These are phyloP conservation scores for Boeremia exigua DNA, from an alignment of 2,329 filamentous ascomycete species.

Conservation along the genomic window DNA sequence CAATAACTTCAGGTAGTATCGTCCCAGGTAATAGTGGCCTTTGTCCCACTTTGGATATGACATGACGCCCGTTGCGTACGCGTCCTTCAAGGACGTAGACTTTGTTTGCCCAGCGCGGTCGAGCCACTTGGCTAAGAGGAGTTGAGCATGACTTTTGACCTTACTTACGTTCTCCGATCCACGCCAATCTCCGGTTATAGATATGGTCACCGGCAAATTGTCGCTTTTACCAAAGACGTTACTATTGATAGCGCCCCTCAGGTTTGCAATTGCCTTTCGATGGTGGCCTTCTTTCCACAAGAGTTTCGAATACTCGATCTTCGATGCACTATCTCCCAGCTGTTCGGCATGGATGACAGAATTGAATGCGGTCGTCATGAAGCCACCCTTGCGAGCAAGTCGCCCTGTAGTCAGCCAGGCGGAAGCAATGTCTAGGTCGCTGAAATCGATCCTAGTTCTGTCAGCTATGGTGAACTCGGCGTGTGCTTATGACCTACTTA, in stretches of 20 bases:
- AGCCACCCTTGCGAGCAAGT: slow-evolving; percentile 83
- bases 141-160: slow-evolving; percentile 77
- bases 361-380: slow-evolving; percentile 87
- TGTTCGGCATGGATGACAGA: slow-evolving; percentile 87
- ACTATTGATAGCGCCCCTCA: slow-evolving; percentile 83
- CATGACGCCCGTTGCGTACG: slow-evolving; percentile 80
- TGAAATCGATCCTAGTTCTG: slow-evolving; percentile 60
- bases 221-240: slow-evolving; percentile 71
- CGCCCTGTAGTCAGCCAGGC: slow-evolving; percentile 86
- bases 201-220: slow-evolving; percentile 42
- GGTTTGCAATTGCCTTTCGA: slow-evolving; percentile 89
- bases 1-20: slow-evolving; percentile 95
- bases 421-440: slow-evolving; percentile 75
- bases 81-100: slow-evolving; percentile 72
- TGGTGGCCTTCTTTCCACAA: slow-evolving; percentile 94
- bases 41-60: slow-evolving; percentile 83
- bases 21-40: slow-evolving; percentile 94
- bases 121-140: slow-evolving; percentile 95
- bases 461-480: slow-evolving; percentile 17
- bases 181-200: slow-evolving; percentile 48
- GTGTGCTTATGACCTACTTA: slow-evolving; percentile 57
- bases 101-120: slow-evolving; percentile 94
- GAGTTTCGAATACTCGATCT: slow-evolving; percentile 91
- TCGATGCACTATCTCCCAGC: slow-evolving; percentile 83
- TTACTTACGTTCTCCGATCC: slow-evolving; percentile 58